phyloP scores from a whole-genome alignment of 352 stramenopile genomes.

The Thalassiosira exigua region DNA sequence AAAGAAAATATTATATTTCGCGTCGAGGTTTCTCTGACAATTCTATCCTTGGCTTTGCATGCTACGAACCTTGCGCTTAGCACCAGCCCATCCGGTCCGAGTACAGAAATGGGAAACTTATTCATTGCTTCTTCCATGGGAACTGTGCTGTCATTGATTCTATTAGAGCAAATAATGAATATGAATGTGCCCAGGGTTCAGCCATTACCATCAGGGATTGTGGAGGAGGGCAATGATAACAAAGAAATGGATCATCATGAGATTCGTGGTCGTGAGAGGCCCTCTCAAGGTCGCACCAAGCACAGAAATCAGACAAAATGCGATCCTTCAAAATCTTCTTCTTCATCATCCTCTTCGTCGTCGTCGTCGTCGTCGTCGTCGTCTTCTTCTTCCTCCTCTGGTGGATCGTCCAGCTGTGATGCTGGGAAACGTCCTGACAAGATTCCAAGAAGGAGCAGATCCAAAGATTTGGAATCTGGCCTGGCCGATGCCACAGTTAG shows the following conservation, averaged over 20 bases:
- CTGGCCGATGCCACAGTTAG: too few species aligned
- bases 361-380: conserved; percentile 26
- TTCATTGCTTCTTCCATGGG: conserved; percentile 45
- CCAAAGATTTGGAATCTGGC: too few species aligned
- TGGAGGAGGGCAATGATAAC: too few species aligned
- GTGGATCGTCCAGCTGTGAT: conserved; percentile 10
- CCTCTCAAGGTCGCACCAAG: too few species aligned
- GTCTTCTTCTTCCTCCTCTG: conserved; percentile 17
- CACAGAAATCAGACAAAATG: not conserved
- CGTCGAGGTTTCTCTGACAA: conserved; percentile 16
- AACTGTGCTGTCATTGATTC: conserved; percentile 34
- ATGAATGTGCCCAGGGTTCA: conserved; percentile 12
- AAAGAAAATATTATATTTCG: conserved; percentile 24
- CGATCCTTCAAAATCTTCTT: not conserved
- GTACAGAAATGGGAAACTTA: conserved; percentile 35
- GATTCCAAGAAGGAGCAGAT: too few species aligned
- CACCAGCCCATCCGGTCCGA: conserved; percentile 32
- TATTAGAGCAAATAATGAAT: conserved; percentile 28
- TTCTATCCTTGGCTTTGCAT: conserved; percentile 26
- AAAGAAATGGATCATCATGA: too few species aligned
- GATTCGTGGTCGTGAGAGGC: too few species aligned
- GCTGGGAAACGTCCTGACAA: too few species aligned
- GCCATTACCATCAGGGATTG: too few species aligned
- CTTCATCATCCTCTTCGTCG: conserved; percentile 26
- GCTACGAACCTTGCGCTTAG: conserved; percentile 33